Evolutionary conservation across 139 green algal genomes (phyloP).

Genomic region (Haematococcus lacustris): DNA sequence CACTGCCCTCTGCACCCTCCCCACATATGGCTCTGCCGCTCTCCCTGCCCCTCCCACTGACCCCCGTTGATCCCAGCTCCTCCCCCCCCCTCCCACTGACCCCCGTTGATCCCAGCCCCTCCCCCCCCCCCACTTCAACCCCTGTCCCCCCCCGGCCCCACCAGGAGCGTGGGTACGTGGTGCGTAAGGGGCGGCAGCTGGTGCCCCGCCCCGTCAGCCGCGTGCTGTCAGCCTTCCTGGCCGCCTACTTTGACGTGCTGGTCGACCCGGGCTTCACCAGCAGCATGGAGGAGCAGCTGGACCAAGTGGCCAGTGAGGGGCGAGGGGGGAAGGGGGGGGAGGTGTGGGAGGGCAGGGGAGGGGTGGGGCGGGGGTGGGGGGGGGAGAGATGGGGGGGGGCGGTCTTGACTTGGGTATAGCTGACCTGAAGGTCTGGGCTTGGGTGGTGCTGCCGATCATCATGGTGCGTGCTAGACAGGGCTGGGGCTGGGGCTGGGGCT

Average conservation of each 20-base stretch:
- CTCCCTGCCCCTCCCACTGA: too few relatives aligned
- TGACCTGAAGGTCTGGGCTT: too few relatives aligned
- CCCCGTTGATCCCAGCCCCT: background rate
- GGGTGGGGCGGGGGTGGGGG: background rate
- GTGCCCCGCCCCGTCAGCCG: slow-evolving; percentile 50
- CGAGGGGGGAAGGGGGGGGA: background rate
- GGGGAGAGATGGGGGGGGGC: background rate
- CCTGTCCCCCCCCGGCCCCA: background rate
- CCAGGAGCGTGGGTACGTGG: slow-evolving; percentile 63
- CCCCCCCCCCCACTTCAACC: background rate
- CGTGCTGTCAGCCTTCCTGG: slow-evolving; percentile 69
- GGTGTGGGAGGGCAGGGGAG: background rate
- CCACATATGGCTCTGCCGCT: too few relatives aligned
- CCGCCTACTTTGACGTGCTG: slow-evolving; percentile 63
- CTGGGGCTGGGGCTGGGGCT: background rate
- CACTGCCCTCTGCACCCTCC: too few relatives aligned
- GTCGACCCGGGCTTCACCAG: slow-evolving; percentile 79
- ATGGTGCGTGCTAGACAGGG: background rate
- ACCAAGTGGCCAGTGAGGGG: slow-evolving; percentile 50
- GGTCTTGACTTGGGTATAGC: too few relatives aligned
- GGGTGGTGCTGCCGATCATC: background rate
- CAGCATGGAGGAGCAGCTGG: slow-evolving; percentile 53
- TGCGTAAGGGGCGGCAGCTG: slow-evolving; percentile 45
- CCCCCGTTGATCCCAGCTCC: too few relatives aligned
- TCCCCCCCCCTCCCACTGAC: background rate